Base-by-base conservation (phyloP, 345 rosid species). In the Aurinia saxatilis region DNA sequence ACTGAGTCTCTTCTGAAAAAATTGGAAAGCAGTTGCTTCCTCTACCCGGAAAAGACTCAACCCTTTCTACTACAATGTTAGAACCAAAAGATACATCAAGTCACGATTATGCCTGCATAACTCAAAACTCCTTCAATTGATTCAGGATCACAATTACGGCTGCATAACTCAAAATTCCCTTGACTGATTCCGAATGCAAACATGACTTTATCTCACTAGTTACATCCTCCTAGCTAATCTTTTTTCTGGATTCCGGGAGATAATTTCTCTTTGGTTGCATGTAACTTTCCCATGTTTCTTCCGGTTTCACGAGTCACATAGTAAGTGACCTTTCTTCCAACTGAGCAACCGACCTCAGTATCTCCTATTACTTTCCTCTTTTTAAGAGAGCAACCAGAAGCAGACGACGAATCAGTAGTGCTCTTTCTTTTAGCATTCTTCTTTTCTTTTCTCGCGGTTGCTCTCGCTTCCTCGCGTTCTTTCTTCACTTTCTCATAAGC, bases 391-490 rank as follows among this genome's bases (percentile, higher is more conserved):
- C 58, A 70, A 65, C 65, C 41, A 62, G 75, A 67, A 37, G 79
- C 66, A 50, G 42, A 36, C 7, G 40, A 37, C 7, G 23, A 45
- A 64, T 50, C 65, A 40, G 36, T 42, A 49, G 73, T 52, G 9
- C 60, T 53, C 47, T 37, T 63, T 68, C 73, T 77, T 68, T 76
- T 81, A 16, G 69, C 50, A 16, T 74, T 61, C 81, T 80, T 85
- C 57, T 73, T 68, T 51, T 71, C 84, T 58, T 65, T 78, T 66
- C 59, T 81, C 5, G 38, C 54, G 13, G 77, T 76, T 50, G 77
- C 77, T 65, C 78, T 79, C 7, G 85, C 86, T 39, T 84, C 84
- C 70, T 81, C 80, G 0, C 86, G 88, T 38, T 82, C 86, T 76
- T 77, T 75, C 75, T 57, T 73, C 38, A 77, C 85, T 34, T 75